These are phyloP conservation scores for Amanita subjunquillea DNA, from an alignment of 768 basidiomycete genomes.

Conservation along the genomic window DNA sequence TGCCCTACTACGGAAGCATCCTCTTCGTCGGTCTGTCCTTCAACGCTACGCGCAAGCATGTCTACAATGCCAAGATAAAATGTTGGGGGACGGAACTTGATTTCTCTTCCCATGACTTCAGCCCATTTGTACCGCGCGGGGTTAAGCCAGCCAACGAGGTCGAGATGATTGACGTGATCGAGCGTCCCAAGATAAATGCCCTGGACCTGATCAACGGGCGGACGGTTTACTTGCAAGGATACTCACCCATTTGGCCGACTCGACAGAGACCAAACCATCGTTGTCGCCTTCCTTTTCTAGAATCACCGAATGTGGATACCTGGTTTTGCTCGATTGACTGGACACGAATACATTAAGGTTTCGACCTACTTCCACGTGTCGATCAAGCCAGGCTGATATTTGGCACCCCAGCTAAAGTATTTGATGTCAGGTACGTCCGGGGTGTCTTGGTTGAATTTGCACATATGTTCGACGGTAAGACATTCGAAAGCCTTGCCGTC, in stretches of 20 bases:
- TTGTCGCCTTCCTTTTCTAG: conserved; percentile 85
- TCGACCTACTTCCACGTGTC: conserved; percentile 70
- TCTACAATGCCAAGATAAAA: conserved; percentile 85
- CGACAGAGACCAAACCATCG: conserved; percentile 86
- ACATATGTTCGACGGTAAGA: conserved; percentile 81
- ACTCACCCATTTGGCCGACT: conserved; percentile 76
- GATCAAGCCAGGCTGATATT: conserved; percentile 79
- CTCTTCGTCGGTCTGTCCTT: conserved; percentile 28
- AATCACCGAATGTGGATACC: conserved; percentile 73
- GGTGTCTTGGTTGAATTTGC: conserved; percentile 77
- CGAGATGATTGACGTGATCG: conserved; percentile 82
- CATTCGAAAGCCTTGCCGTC: conserved; percentile 91
- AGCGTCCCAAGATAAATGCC: conserved; percentile 95
- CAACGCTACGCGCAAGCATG: conserved; percentile 68
- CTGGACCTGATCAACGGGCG: conserved; percentile 19
- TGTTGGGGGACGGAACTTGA: conserved; percentile 84
- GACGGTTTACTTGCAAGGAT: neutral
- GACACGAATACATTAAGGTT: conserved; percentile 7
- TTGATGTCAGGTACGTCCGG: conserved; percentile 69
- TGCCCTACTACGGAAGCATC: neutral
- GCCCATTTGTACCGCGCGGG: conserved; percentile 83
- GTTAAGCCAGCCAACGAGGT: conserved; percentile 92
- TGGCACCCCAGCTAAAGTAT: conserved; percentile 96
- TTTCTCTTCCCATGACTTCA: conserved; percentile 78
- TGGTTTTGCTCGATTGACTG: conserved; percentile 12